Base-by-base conservation (phyloP, 805 yeast genomes). In the Starmerella etchellsii region DNA sequence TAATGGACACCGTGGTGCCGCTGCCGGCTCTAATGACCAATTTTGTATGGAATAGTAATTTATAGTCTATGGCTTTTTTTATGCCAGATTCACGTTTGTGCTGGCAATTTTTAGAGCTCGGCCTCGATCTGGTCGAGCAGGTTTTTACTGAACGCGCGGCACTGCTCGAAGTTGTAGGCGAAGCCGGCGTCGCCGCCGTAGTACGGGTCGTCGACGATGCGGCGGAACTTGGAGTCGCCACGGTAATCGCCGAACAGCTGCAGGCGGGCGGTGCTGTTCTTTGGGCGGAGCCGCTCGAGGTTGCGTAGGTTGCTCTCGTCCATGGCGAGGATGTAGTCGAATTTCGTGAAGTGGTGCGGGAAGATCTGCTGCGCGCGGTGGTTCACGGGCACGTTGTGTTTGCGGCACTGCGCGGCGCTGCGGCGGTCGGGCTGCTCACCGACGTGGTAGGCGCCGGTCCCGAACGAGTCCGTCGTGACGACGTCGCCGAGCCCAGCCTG, bases 131-230 rank as follows among this genome's bases (percentile, higher is more conserved):
- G 40, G 15, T 69, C 65, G 39, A 87, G 54, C 48, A 87, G 81
- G 46, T 74, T 76, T 49, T 78, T 73, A 42, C 82, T 73, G 57
- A 88, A 88, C 51, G 81, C 85, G 10, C 64, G 55, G 37, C 85
- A 68, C 56, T 87, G 97, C 41, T 69, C 56, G 56, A 76, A 87
- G 59, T 81, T 83, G 42, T 65, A 68, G 58, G 83, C 91, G 56
- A 87, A 87, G 2, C 95, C 95, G 49, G 73, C 69, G 18, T 62
- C 63, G 0, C 93, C 95, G 4, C 96, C 96, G 55, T 87, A 88
- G 59, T 88, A 87, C 1, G 97, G 97, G 58, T 87, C 97, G 40
- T 74, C 81, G 5, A 87, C 87, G 26, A 81, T 73, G 27, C 60
- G 66, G 16, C 65, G 66, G 44, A 69, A 72, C 31, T 62, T 58